These are phyloP conservation scores for Pneumocystis wakefieldiae DNA, from an alignment of 1,139 yeast species.

Conservation along the genomic window DNA sequence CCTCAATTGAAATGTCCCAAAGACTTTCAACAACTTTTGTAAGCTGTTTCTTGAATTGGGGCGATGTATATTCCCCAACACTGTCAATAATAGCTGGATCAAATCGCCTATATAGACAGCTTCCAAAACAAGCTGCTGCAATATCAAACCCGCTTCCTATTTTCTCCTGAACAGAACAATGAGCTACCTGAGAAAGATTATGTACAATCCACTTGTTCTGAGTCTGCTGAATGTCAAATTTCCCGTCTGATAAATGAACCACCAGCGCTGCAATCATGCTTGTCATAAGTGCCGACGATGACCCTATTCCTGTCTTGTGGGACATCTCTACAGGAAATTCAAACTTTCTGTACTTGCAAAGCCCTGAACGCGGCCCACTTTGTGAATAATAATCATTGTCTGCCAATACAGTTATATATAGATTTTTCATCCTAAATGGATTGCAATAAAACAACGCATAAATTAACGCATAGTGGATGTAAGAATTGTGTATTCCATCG, in stretches of 20 bases:
- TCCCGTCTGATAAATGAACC: constrained; percentile 30
- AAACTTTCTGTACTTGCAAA: constrained; percentile 46
- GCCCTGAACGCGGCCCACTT: constrained; percentile 30
- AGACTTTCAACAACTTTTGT: constrained; percentile 14
- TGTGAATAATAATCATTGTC: constrained; percentile 88
- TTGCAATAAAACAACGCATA: constrained; percentile 37
- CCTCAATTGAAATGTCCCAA: constrained; percentile 45
- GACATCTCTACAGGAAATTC: constrained; percentile 46
- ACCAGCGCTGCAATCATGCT: constrained; percentile 58
- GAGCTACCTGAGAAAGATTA: constrained; percentile 75
- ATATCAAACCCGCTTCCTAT: constrained; percentile 96
- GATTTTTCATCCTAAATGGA: constrained; percentile 18
- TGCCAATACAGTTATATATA: constrained; percentile 53
- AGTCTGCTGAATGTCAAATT: constrained; percentile 17
- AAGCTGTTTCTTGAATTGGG: constrained; percentile 8
- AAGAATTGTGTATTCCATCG: constrained; percentile 43
- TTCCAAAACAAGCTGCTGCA: constrained; percentile 87
- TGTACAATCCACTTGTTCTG: constrained; percentile 34
- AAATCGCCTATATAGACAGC: constrained; percentile 67
- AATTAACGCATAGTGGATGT: constrained; percentile 47
- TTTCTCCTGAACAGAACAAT: constrained; percentile 85
- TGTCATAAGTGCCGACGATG: constrained; percentile 86
- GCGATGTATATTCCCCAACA: constrained; percentile 6
- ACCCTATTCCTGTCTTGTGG: constrained; percentile 88
- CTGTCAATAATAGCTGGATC: constrained; percentile 18